Percentiles rank a stretch among this genome's conserved stretches.
Conservation (phyloP, 192 early-diverging fungal species). For the Coemansia sp. region DNA sequence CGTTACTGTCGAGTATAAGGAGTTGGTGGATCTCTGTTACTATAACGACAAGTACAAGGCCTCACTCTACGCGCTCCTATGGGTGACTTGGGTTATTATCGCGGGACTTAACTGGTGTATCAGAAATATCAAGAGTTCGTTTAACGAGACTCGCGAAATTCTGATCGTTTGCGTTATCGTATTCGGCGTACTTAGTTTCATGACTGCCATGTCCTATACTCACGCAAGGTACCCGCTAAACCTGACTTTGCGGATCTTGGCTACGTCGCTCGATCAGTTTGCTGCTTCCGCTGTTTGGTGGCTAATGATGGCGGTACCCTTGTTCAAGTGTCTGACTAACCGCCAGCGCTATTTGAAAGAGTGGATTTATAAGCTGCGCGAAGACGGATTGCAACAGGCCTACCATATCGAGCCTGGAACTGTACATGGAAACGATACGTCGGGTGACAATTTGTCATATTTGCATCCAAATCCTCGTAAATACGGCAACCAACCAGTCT, state of each 20-base stretch:
- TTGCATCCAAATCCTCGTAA: background rate
- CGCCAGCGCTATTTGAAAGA: slow-evolving; percentile 18
- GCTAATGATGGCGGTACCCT: slow-evolving; percentile 39
- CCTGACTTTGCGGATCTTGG: slow-evolving; percentile 23
- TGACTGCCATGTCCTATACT: slow-evolving; percentile 43
- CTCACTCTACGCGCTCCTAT: slow-evolving; percentile 39
- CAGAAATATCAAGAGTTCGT: slow-evolving; percentile 51
- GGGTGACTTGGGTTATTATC: slow-evolving; percentile 39
- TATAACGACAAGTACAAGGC: slow-evolving; percentile 36
- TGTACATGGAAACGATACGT: background rate
- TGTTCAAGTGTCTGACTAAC: slow-evolving; percentile 32
- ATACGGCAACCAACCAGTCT: background rate
- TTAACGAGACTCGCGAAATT: slow-evolving; percentile 55
- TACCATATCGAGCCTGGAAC: slow-evolving; percentile 16
- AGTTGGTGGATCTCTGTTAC: slow-evolving; percentile 29
- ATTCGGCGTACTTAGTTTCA: slow-evolving; percentile 31
- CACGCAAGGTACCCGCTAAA: slow-evolving; percentile 25
- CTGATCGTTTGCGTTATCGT: slow-evolving; percentile 26
- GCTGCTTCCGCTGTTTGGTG: slow-evolving; percentile 44
- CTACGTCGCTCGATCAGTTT: slow-evolving; percentile 45
- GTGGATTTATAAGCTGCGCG: slow-evolving; percentile 31
- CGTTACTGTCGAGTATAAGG: slow-evolving; percentile 26
- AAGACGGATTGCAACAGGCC: slow-evolving; percentile 37
- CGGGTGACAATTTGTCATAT: background rate
- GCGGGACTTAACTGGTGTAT: slow-evolving; percentile 38